Conservation (phyloP, 768 basidiomycete species). For the Nevesoporus exiguus region DNA sequence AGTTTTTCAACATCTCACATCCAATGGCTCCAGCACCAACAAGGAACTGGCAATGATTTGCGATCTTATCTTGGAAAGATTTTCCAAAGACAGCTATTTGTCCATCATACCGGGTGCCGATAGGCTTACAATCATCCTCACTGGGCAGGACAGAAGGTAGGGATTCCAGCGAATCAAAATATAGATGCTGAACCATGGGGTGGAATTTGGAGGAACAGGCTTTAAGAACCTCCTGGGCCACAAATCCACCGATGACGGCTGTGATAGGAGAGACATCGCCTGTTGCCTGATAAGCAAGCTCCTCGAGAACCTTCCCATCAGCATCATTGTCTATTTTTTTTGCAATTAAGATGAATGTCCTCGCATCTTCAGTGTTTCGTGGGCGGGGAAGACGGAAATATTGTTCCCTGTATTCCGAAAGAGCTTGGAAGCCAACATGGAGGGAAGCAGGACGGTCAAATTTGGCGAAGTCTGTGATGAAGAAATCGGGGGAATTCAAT, state of each 20-base stretch:
- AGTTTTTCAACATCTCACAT: constrained; percentile 99
- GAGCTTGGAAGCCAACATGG: constrained; percentile 92
- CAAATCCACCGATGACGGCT: constrained; percentile 95
- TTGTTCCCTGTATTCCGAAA: constrained; percentile 70
- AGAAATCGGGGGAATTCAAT: constrained; percentile 73
- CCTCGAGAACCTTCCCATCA: constrained; percentile 77
- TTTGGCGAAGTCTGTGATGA: constrained; percentile 96
- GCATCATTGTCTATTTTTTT: constrained; percentile 74
- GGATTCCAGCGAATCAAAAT: constrained; percentile 97
- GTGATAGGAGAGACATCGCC: constrained; percentile 89
- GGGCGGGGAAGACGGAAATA: constrained; percentile 74
- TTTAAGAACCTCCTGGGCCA: constrained; percentile 97
- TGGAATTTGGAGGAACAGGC: constrained; percentile 98
- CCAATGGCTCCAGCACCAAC: constrained; percentile 99
- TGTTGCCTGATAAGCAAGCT: constrained; percentile 86
- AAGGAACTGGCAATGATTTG: constrained; percentile 88
- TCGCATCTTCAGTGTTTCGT: constrained; percentile 78
- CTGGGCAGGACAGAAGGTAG: constrained; percentile 72
- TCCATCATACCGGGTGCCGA: constrained; percentile 82
- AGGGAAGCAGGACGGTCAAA: constrained; percentile 89
- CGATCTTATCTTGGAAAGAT: constrained; percentile 87
- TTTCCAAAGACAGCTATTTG: constrained; percentile 97
- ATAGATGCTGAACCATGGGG: constrained; percentile 91
- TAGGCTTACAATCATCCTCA: constrained; percentile 81
- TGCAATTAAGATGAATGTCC: constrained; percentile 65